Evolutionary conservation across 768 basidiomycete genomes (phyloP).

Genomic region (Auriscalpium orientale): DNA sequence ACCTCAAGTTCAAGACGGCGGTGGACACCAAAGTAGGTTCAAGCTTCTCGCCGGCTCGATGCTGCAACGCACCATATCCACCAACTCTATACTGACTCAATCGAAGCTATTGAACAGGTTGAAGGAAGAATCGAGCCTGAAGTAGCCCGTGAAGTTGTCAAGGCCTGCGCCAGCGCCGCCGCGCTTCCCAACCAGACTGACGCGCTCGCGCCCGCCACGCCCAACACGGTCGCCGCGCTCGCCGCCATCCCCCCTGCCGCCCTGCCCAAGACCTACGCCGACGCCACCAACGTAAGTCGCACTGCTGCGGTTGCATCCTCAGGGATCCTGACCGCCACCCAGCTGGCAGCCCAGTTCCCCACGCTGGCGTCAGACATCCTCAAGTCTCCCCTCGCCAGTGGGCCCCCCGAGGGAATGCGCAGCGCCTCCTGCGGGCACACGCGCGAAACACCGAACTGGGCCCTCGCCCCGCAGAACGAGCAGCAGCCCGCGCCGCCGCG

Average conservation of each 20-base stretch:
- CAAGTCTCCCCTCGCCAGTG: neutral
- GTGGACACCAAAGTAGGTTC: no score
- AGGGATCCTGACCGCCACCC: neutral
- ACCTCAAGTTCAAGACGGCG: no score
- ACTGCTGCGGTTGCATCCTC: neutral
- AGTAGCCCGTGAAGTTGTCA: no score
- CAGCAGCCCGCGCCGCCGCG: neutral
- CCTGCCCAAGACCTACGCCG: neutral
- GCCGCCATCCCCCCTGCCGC: neutral
- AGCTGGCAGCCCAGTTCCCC: neutral
- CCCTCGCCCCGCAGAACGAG: neutral
- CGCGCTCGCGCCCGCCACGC: no score
- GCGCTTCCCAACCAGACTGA: neutral
- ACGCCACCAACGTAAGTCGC: slow-evolving; percentile 7
- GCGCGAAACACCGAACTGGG: neutral
- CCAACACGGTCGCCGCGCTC: neutral
- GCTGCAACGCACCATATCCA: no score
- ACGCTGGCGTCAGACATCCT: neutral
- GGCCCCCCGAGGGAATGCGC: no score
- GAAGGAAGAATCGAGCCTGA: no score
- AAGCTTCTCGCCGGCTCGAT: no score
- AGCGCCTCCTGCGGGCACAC: neutral
- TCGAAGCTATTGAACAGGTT: no score
- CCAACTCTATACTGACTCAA: no score
- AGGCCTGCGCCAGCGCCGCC: neutral